phyloP scores from a whole-genome alignment of 805 yeast genomes.

The Pichia kluyveri region DNA sequence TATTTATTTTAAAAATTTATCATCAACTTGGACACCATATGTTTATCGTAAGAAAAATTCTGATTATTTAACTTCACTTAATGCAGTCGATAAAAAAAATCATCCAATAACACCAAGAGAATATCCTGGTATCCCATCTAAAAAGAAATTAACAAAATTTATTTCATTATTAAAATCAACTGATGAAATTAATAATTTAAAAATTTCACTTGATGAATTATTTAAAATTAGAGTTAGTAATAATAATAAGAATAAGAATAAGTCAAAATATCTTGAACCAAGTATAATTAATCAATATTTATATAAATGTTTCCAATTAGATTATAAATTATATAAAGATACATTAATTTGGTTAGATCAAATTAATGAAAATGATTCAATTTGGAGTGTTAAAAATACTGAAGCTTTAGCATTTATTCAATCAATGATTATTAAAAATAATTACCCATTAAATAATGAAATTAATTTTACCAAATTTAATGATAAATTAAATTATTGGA shows the following conservation, averaged over 20 bases:
- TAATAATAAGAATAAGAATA: slow-evolving; percentile 5
- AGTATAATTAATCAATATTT: slow-evolving; percentile 18
- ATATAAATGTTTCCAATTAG: slow-evolving; percentile 20
- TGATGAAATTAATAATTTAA: slow-evolving; percentile 19
- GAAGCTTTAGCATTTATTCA: slow-evolving; percentile 21
- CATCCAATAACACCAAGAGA: slow-evolving; percentile 19
- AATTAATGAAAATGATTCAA: slow-evolving; percentile 11
- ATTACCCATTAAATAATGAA: slow-evolving; percentile 3
- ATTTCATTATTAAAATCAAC: slow-evolving; percentile 15
- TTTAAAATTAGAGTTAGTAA: slow-evolving; percentile 8
- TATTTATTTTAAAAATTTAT: slow-evolving; percentile 16
- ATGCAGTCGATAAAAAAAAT: slow-evolving; percentile 19
- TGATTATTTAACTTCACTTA: slow-evolving; percentile 12
- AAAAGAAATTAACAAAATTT: slow-evolving; percentile 16
- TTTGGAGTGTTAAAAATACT: slow-evolving; percentile 13
- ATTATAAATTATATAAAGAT: slow-evolving; percentile 7
- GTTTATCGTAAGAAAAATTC: slow-evolving; percentile 20
- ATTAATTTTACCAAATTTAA: slow-evolving; percentile 11
- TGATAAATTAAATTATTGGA: slow-evolving; percentile 11
- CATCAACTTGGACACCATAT: slow-evolving; percentile 15
- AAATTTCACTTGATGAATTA: slow-evolving; percentile 12
- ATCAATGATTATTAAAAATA: slow-evolving; percentile 13
- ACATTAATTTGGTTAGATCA: slow-evolving; percentile 15
- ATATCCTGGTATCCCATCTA: slow-evolving; percentile 21
- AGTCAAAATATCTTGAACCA: slow-evolving; percentile 14